These are phyloP conservation scores for Marasmius tenuissimus DNA, from an alignment of 1,284 basidiomycete species.

Conservation along the genomic window DNA sequence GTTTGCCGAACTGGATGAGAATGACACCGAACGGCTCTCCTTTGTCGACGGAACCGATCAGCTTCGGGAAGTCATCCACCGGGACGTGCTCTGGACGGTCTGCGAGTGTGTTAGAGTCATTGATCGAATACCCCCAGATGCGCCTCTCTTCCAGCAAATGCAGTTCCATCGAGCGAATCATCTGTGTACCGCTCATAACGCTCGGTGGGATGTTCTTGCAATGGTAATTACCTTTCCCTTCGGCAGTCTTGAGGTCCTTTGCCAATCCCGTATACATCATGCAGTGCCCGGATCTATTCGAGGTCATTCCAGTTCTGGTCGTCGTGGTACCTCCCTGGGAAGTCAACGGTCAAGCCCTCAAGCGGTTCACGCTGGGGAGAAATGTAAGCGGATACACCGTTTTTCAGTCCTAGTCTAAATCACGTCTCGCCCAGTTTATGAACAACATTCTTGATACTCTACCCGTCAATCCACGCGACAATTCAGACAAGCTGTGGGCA, in stretches of 20 bases:
- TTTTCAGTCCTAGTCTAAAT: neutral
- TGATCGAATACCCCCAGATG: conserved; percentile 1
- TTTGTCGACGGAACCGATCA: conserved; percentile 22
- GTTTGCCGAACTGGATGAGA: conserved; percentile 13
- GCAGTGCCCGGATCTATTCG: conserved; percentile 11
- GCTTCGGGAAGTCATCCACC: conserved; percentile 13
- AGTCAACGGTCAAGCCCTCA: conserved; percentile 21
- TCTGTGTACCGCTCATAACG: conserved; percentile 21
- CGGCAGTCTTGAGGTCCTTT: neutral
- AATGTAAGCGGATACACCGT: no score
- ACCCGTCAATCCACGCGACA: conserved; percentile 9
- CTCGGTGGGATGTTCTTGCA: conserved; percentile 25
- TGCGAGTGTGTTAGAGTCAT: conserved; percentile 19
- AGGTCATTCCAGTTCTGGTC: conserved; percentile 16
- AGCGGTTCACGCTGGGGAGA: conserved; percentile 14
- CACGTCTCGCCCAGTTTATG: conserved; percentile 12
- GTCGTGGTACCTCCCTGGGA: conserved; percentile 23
- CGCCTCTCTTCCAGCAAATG: conserved; percentile 11
- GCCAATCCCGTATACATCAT: no score
- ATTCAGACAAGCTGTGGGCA: conserved; percentile 23
- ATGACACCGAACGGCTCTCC: conserved; percentile 13
- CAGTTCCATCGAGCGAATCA: conserved; percentile 16
- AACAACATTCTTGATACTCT: conserved; percentile 13
- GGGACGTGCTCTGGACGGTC: conserved; percentile 20
- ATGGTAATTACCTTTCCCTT: conserved; percentile 12